Evolutionary conservation across 2,329 filamentous ascomycete species (phyloP).

Genomic region (Bretziella fagacearum): DNA sequence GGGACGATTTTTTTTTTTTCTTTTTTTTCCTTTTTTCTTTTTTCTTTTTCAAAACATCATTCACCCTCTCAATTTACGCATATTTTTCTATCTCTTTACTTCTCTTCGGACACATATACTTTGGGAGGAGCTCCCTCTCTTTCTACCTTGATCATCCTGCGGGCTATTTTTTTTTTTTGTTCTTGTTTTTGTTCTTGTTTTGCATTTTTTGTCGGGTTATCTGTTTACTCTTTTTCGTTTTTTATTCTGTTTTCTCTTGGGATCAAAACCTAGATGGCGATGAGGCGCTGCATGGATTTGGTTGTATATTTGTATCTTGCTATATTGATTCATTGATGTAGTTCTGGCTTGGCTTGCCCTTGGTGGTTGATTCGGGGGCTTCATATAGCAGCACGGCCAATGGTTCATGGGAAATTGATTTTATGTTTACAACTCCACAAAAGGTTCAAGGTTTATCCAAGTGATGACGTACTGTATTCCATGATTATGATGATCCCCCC

Average conservation of each 20-base stretch:
- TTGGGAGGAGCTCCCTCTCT: slow-evolving; percentile 6
- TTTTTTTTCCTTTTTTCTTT: background rate
- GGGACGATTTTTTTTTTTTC: too few species aligned
- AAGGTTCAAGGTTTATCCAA: background rate
- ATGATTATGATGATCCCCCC: background rate
- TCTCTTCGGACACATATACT: slow-evolving; percentile 16
- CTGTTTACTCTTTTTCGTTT: background rate
- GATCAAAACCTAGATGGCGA: slow-evolving; percentile 5
- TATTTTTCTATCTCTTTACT: slow-evolving; percentile 12
- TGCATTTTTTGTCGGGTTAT: background rate
- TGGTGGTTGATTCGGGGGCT: too few species aligned
- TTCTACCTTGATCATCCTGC: background rate
- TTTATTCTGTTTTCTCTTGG: background rate
- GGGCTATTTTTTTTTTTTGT: background rate
- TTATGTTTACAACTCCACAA: too few species aligned
- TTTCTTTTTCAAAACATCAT: background rate
- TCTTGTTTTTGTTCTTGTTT: slow-evolving; percentile 1
- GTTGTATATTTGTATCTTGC: slow-evolving; percentile 4
- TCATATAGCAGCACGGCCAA: too few species aligned
- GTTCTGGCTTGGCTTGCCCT: background rate
- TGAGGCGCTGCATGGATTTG: slow-evolving; percentile 1
- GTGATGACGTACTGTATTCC: slow-evolving; percentile 7
- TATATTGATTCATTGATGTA: background rate
- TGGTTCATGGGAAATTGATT: background rate
- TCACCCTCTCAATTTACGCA: background rate